Percentiles rank a stretch among this genome's conserved stretches.
Evolutionary conservation across 345 rosid species (phyloP).

Genomic region (Linum lewisii): DNA sequence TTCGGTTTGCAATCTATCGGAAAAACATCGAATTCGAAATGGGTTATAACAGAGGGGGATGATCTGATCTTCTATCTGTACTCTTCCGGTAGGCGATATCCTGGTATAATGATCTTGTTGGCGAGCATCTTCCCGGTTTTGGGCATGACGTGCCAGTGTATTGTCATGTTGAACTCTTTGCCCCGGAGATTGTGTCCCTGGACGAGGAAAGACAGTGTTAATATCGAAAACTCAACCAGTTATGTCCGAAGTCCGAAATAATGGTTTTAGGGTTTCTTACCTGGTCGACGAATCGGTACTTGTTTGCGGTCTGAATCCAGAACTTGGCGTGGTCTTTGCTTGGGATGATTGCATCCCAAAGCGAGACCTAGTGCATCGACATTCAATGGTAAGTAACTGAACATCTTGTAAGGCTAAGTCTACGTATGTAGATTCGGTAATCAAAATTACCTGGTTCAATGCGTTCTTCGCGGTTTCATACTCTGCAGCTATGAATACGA

Average conservation of each 20-base stretch:
- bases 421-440: not conserved
- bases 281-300: conserved; percentile 94
- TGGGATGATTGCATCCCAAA: conserved; percentile 94
- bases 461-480: conserved; percentile 70
- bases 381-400: conserved; percentile 3
- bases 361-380: conserved; percentile 47
- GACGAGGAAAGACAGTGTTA: conserved; percentile 4
- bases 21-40: not conserved
- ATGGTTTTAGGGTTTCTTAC: conserved; percentile 20
- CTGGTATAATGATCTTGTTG: conserved; percentile 61
- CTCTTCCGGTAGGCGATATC: conserved; percentile 65
- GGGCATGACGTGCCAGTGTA: conserved; percentile 98
- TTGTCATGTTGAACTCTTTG: conserved; percentile 72
- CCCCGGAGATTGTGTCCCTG: conserved; percentile 83
- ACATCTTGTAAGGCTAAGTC: not conserved
- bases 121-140: conserved; percentile 91
- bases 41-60: not conserved
- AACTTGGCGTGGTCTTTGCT: conserved; percentile 73
- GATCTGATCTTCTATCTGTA: conserved; percentile 33
- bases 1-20: no score
- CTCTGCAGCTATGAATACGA: conserved; percentile 77
- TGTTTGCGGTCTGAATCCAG: conserved; percentile 63
- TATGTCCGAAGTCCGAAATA: not conserved
- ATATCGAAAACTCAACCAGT: conserved; percentile 4
- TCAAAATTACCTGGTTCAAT: conserved; percentile 68